Percentiles rank a stretch among this genome's conserved stretches.
Evolutionary conservation across 441 rosid species (phyloP).

Genomic region (Viola pubescens): DNA sequence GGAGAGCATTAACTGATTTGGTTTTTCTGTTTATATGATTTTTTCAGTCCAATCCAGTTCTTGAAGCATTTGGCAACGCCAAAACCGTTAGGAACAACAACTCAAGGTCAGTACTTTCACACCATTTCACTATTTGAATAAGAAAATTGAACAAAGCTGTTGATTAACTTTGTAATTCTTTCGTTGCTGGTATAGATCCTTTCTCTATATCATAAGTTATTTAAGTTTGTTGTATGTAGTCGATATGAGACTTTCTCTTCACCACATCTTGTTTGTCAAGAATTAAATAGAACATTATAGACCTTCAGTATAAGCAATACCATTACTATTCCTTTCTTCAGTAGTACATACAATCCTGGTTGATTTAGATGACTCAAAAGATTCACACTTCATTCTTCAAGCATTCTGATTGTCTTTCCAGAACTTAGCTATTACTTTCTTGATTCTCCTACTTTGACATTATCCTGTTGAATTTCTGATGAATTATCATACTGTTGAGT

Average conservation of each 20-base stretch:
- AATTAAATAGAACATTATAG: background rate
- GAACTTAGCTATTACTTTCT: background rate
- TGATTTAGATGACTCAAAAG: background rate
- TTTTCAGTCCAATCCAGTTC: conserved; percentile 97
- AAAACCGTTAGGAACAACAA: conserved; percentile 98
- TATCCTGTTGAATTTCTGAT: conserved; percentile 2
- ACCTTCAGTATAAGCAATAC: background rate
- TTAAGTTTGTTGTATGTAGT: too few species aligned
- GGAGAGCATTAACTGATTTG: conserved; percentile 20
- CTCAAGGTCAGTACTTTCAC: conserved; percentile 57
- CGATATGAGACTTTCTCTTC: too few species aligned
- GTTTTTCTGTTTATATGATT: conserved; percentile 22
- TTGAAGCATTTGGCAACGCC: conserved; percentile 99
- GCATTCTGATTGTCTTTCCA: background rate
- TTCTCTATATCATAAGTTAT: too few species aligned
- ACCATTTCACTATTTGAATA: conserved; percentile 5
- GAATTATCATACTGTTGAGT: conserved; percentile 8
- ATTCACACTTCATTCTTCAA: background rate
- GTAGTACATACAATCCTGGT: background rate
- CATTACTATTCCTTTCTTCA: background rate
- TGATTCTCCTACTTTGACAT: background rate
- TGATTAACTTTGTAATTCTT: too few species aligned
- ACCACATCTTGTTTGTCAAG: background rate
- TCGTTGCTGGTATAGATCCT: too few species aligned
- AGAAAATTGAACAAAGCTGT: background rate